These are phyloP conservation scores for Blastobotrys serpentis DNA, from an alignment of 1,139 yeast genomes.

Conservation along the genomic window DNA sequence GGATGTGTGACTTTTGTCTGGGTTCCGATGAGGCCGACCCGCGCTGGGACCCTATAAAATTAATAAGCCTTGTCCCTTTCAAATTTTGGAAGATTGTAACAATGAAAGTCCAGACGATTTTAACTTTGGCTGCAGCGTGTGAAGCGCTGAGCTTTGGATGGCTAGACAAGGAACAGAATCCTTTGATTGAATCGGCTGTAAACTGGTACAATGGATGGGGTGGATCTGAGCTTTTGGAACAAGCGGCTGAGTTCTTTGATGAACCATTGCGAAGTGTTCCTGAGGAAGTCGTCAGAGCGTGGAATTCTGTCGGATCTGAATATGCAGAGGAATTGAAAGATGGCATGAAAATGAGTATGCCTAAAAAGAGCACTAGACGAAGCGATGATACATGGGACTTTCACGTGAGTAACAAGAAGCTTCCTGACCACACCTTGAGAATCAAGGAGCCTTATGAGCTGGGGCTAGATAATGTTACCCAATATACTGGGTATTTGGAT, in stretches of 20 bases:
- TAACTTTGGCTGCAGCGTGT: neutral
- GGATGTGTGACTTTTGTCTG: too few relatives aligned
- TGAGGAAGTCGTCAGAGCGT: constrained; percentile 11
- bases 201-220: neutral
- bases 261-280: constrained; percentile 13
- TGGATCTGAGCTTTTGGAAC: constrained; percentile 7
- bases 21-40: too few relatives aligned
- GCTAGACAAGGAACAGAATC: constrained; percentile 1
- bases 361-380: constrained; percentile 11
- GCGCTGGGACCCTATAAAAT: too few relatives aligned
- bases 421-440: constrained; percentile 11
- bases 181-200: neutral
- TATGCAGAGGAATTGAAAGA: constrained; percentile 17
- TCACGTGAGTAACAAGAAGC: constrained; percentile 16
- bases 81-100: too few relatives aligned
- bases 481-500: constrained; percentile 65
- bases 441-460: constrained; percentile 19
- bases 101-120: neutral
- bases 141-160: constrained; percentile 5
- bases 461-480: constrained; percentile 42
- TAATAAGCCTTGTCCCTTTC: too few relatives aligned
- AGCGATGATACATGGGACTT: constrained; percentile 20
- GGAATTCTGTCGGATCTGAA: constrained; percentile 20
- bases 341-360: constrained; percentile 16
- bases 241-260: constrained; percentile 19